Evolutionary conservation across 2,329 filamentous ascomycete genomes (phyloP), one percentile per base, ranked within the genome.

Genomic region (Claviceps spartinae): DNA sequence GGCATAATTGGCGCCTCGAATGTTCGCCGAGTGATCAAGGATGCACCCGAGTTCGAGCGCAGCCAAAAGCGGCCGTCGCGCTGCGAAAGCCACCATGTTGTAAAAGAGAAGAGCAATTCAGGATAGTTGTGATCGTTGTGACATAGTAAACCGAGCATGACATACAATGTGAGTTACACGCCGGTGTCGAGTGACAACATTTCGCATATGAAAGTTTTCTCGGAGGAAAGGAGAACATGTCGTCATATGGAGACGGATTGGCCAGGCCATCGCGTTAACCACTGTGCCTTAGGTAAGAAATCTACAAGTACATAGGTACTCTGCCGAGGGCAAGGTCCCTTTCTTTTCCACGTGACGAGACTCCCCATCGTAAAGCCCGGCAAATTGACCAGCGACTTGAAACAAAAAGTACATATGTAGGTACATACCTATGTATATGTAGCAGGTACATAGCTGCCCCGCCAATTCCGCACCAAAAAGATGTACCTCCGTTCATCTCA

Each of bases 61-160:
- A 56, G 73, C 72, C 66, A 74, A 68, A 68, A 76, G 67, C 66
- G 68, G 67, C 61, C 70, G 71, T 60, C 72, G 73, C 61, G 73
- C 67, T 62, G 69, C 68, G 65, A 70, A 72, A 67, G 71, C 69
- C 64, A 69, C 70, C 74, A 77, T 77, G 59, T 60, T 70, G 62
- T 62, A 59, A 55, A 60, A 55, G 55, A 55, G 55, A 60, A 55
- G 42, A 36, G 18, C 41, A 30, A 40, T 20, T 52, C 36, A 55
- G 50, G 48, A 49, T 53, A 49, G 55, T 50, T 57, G 56, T 57
- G 53, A 59, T 55, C 56, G 58, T 55, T 57, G 60, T 63, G 65
- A 66, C 56, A 60, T 67, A 60, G 50, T 55, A 50, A 38, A 41
- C 26, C 20, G 22, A 34, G 37, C 43, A 48, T 49, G 42, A n/a